phyloP scores from a whole-genome alignment of 306 rosid genomes.

The Lathyrus oleraceus region DNA sequence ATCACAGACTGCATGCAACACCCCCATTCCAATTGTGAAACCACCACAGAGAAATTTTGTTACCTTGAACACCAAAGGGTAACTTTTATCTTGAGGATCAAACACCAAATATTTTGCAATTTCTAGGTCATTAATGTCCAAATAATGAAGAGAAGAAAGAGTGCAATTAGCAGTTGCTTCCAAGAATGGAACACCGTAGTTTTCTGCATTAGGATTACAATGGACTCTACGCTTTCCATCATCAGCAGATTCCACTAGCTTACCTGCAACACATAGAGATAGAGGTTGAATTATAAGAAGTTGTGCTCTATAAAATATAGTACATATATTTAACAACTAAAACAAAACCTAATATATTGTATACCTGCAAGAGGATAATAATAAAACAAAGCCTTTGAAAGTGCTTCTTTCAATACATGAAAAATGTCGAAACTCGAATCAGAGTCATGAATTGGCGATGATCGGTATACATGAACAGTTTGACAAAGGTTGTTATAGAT shows the following conservation, averaged over 20 bases:
- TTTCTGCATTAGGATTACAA: conserved; percentile 18
- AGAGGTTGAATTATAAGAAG: too few relatives aligned
- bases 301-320: too few relatives aligned
- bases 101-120: conserved; percentile 26
- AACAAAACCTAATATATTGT: too few relatives aligned
- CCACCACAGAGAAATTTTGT: conserved; percentile 34
- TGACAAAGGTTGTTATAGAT: conserved; percentile 25
- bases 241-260: not conserved
- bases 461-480: conserved; percentile 34
- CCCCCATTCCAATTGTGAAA: not conserved
- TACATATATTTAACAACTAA: too few relatives aligned
- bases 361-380: conserved; percentile 22
- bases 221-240: conserved; percentile 43
- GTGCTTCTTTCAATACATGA: conserved; percentile 43
- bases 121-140: conserved; percentile 16
- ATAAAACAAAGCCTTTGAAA: conserved; percentile 37
- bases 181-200: conserved; percentile 45
- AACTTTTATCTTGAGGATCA: conserved; percentile 1
- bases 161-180: conserved; percentile 38
- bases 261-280: conserved; percentile 39
- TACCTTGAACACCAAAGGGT: conserved; percentile 38
- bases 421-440: conserved; percentile 20
- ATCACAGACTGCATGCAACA: not conserved
- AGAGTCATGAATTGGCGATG: conserved; percentile 17
- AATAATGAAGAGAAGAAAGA: conserved; percentile 43